A percentile compares a stretch with the other conserved stretches of the same genome.
Conservation (phyloP, 2,329 filamentous ascomycete genomes). For the Botrytis elliptica region DNA sequence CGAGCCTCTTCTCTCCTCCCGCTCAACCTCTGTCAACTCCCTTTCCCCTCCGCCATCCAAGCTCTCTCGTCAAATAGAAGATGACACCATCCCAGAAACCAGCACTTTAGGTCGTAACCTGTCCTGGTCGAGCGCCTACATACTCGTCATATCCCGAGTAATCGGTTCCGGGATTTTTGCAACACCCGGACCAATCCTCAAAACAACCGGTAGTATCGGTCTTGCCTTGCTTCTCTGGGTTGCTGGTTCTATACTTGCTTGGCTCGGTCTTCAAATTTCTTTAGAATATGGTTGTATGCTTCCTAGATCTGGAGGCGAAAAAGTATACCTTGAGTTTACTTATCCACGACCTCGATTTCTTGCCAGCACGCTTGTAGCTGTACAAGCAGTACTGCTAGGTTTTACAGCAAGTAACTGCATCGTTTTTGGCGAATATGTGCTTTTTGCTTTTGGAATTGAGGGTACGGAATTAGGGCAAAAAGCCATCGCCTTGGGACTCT, state of each 20-base stretch:
- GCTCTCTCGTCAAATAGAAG: slow-evolving; percentile 42
- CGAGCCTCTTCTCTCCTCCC: slow-evolving; percentile 25
- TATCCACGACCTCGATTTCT: slow-evolving; percentile 52
- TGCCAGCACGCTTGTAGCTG: slow-evolving; percentile 52
- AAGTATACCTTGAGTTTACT: slow-evolving; percentile 55
- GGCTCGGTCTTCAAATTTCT: slow-evolving; percentile 46
- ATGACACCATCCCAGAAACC: slow-evolving; percentile 59
- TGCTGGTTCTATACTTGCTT: slow-evolving; percentile 46
- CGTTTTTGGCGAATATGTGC: slow-evolving; percentile 51
- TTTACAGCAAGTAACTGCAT: slow-evolving; percentile 54
- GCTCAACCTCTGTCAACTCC: slow-evolving; percentile 21
- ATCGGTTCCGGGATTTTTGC: slow-evolving; percentile 37
- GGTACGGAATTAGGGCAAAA: slow-evolving; percentile 48
- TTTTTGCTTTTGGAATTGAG: slow-evolving; percentile 45
- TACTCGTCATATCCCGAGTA: slow-evolving; percentile 36
- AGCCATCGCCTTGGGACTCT: slow-evolving; percentile 47
- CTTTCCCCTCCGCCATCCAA: slow-evolving; percentile 18
- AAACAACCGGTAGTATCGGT: slow-evolving; percentile 63
- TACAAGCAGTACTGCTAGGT: slow-evolving; percentile 50
- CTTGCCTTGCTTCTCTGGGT: slow-evolving; percentile 55
- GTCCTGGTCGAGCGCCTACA: slow-evolving; percentile 34
- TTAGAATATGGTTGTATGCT: slow-evolving; percentile 49
- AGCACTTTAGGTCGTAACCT: slow-evolving; percentile 52
- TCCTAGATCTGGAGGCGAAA: slow-evolving; percentile 50
- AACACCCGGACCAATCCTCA: slow-evolving; percentile 64